phyloP scores from a whole-genome alignment of 371 early-diverging fungal genomes.

The Apophysomyces variabilis region DNA sequence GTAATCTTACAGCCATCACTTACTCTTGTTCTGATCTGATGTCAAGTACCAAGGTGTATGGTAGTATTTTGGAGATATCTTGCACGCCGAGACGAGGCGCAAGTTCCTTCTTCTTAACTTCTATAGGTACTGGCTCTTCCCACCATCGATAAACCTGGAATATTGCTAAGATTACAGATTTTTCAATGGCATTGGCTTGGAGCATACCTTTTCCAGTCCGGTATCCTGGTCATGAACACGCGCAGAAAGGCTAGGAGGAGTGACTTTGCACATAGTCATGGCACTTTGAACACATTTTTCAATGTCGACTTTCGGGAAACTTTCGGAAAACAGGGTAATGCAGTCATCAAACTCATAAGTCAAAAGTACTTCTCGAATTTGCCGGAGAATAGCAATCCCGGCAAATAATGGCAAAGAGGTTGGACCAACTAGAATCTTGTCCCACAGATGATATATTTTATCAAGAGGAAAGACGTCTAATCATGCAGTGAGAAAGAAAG shows the following conservation, averaged over 20 bases:
- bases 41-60: slow-evolving; percentile 62
- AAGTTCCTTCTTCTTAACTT: slow-evolving; percentile 58
- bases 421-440: slow-evolving; percentile 71
- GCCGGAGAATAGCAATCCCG: slow-evolving; percentile 73
- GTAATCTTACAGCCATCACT: slow-evolving; percentile 13
- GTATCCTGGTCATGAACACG: slow-evolving; percentile 16
- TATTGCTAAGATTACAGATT: not conserved
- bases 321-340: slow-evolving; percentile 65
- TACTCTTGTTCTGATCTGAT: slow-evolving; percentile 66
- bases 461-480: slow-evolving; percentile 81
- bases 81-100: slow-evolving; percentile 60
- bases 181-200: not conserved
- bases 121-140: slow-evolving; percentile 60
- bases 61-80: slow-evolving; percentile 56
- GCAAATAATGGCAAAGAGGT: slow-evolving; percentile 69
- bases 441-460: slow-evolving; percentile 82
- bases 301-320: slow-evolving; percentile 74
- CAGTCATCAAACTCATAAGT: slow-evolving; percentile 71
- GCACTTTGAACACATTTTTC: slow-evolving; percentile 73
- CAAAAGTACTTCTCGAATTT: slow-evolving; percentile 62
- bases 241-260: slow-evolving; percentile 57
- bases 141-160: slow-evolving; percentile 50
- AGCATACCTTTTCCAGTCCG: not conserved
- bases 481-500: not conserved
- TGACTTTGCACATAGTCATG: slow-evolving; percentile 70